phyloP scores from a whole-genome alignment of 2,329 filamentous ascomycete species.

The Fusarium bulbicola region DNA sequence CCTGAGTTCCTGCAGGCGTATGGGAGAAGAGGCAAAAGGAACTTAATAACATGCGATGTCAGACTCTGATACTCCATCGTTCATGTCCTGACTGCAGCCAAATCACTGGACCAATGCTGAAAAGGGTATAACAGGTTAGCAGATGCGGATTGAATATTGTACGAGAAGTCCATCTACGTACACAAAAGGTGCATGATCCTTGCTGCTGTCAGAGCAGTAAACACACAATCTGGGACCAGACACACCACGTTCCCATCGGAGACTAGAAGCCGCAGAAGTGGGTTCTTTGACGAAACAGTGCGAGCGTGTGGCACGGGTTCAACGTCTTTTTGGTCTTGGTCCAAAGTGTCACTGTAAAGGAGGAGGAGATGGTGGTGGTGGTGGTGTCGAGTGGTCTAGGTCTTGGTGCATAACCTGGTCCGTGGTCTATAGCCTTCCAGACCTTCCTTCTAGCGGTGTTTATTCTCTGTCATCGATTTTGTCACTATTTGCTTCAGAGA shows the following conservation, averaged over 20 bases:
- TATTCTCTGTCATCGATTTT: not conserved
- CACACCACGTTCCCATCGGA: conserved; percentile 22
- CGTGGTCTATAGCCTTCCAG: conserved; percentile 21
- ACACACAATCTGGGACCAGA: not conserved
- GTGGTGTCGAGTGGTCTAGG: conserved; percentile 10
- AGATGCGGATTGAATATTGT: conserved; percentile 13
- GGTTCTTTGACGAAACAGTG: conserved; percentile 16
- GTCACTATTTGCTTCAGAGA: not conserved
- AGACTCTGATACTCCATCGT: conserved; percentile 15
- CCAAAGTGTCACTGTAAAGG: not conserved
- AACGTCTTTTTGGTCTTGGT: conserved; percentile 31
- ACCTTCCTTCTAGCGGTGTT: not conserved
- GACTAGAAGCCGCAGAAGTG: conserved; percentile 27
- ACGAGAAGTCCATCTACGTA: conserved; percentile 12
- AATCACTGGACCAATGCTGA: conserved; percentile 14
- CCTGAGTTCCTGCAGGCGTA: conserved; percentile 10
- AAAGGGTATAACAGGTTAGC: conserved; percentile 23
- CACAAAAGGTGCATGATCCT: conserved; percentile 12
- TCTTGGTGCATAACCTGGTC: conserved; percentile 11
- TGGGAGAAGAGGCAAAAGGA: conserved; percentile 10
- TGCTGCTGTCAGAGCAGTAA: conserved; percentile 5
- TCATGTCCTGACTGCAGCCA: conserved; percentile 19
- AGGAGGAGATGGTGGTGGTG: not conserved
- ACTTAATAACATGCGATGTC: conserved; percentile 32
- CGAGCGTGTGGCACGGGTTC: conserved; percentile 30